Conservation (phyloP, 2,329 filamentous ascomycete genomes). For the Pseudocercospora eumusae region DNA sequence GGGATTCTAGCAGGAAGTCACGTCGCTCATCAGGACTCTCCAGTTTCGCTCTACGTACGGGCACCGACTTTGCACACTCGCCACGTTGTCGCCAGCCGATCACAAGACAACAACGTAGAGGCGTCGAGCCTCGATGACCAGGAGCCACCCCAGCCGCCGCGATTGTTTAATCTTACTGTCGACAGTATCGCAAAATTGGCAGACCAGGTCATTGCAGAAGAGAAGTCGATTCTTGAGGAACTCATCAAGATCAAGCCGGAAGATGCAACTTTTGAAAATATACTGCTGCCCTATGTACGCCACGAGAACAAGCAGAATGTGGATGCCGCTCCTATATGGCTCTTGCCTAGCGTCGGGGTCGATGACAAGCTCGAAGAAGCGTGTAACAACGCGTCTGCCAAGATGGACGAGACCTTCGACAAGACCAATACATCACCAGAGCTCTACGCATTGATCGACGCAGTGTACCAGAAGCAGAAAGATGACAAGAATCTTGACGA, state of each 20-base stretch:
- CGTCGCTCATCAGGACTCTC: background rate
- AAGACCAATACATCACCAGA: constrained; percentile 77
- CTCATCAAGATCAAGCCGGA: constrained; percentile 62
- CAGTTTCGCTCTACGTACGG: background rate
- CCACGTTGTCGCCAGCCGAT: background rate
- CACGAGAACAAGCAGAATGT: constrained; percentile 53
- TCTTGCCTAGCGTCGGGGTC: constrained; percentile 50
- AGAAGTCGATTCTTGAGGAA: constrained; percentile 63
- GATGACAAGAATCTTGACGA: constrained; percentile 59
- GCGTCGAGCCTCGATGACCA: constrained; percentile 62
- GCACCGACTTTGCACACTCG: background rate
- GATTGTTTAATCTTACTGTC: constrained; percentile 71
- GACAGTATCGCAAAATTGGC: constrained; percentile 66
- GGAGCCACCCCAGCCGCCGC: constrained; percentile 72
- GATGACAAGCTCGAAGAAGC: constrained; percentile 48
- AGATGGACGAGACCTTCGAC: constrained; percentile 65
- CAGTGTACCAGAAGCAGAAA: constrained; percentile 46
- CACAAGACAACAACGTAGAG: background rate
- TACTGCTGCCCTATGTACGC: constrained; percentile 65
- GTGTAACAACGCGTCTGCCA: constrained; percentile 47
- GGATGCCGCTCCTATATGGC: constrained; percentile 53
- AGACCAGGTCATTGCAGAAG: constrained; percentile 59
- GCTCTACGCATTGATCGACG: constrained; percentile 62
- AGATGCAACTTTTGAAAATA: constrained; percentile 57
- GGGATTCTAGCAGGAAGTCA: background rate